Evolutionary conservation across 164 flowering plant genomes (phyloP), one percentile per base, ranked within the genome.

Genomic region (Magnolia officinalis): DNA sequence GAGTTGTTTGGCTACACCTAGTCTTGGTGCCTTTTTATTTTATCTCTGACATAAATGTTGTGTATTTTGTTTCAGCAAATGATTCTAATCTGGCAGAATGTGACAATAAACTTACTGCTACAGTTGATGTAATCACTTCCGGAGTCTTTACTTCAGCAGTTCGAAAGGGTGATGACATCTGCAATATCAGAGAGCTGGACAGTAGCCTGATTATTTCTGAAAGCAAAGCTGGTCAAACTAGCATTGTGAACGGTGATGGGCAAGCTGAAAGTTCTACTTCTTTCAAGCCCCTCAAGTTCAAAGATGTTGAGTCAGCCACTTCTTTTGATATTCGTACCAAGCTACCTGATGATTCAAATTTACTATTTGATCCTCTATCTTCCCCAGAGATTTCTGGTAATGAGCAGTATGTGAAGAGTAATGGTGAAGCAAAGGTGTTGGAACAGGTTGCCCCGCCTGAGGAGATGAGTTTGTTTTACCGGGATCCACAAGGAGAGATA

Each of bases 401-500:
- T 74, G 50, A 78, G n/a, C 87, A 61, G 63, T 68, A 50, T 50
- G 72, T 75, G 49, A 78, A 73, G 71, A 75, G 74, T 65, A 80
- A 73, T n/a, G 72, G 45, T 26, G 84, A 76, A 45, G 74, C 50
- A 64, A 81, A 79, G 73, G 72, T 69, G 8, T n/a, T 69, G 13
- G 89, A 79, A 72, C 71, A 37, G 2, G 78, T 75, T 67, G 73
- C 71, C 29, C 77, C 79, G 37, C 87, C 87, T 18, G 98, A 96
- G 83, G 97, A 96, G 70, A 73, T 90, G 61, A 89, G 89, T 81
- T 83, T 96, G 76, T 90, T 66, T 72, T 96, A 96, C 78, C 81
- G 84, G 79, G 99, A 96, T 85, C 99, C 99, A 77, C 97, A 90
- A 81, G 99, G 99, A 59, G 92, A 82, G 26, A 87, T 87, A 29